phyloP scores from a whole-genome alignment of 1,139 yeast genomes.

The Kurtzmaniella quercitrusa region DNA sequence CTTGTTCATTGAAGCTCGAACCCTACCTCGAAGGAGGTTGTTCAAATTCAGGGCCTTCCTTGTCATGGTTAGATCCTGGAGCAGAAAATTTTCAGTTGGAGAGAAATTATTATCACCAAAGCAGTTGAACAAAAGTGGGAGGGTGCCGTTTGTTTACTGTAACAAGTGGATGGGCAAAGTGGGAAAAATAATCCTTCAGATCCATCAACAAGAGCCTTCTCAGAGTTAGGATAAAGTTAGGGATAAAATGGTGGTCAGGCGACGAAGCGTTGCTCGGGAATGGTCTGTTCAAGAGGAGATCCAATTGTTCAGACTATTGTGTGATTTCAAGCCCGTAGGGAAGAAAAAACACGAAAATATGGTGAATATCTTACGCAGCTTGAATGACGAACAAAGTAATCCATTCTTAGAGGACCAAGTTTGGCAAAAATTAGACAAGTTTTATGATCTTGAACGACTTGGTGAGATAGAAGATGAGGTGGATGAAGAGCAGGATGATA shows the following conservation, averaged over 20 bases:
- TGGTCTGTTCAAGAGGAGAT: conserved; percentile 70
- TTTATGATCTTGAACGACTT: conserved; percentile 54
- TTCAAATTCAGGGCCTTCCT: conserved; percentile 55
- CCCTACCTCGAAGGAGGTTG: conserved; percentile 64
- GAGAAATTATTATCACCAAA: neutral
- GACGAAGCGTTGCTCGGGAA: conserved; percentile 15
- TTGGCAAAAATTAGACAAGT: conserved; percentile 50
- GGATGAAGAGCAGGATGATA: conserved; percentile 8
- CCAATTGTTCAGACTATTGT: conserved; percentile 57
- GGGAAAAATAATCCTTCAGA: neutral
- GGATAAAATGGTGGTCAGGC: conserved; percentile 1
- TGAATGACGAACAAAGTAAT: conserved; percentile 34
- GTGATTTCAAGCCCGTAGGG: conserved; percentile 68
- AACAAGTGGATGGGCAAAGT: neutral
- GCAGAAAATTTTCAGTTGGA: conserved; percentile 1
- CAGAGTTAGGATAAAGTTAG: neutral
- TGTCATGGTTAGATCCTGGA: conserved; percentile 40
- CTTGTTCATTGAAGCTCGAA: conserved; percentile 91
- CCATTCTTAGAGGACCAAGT: conserved; percentile 47
- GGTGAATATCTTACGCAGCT: conserved; percentile 47
- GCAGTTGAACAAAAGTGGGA: neutral
- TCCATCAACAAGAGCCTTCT: neutral
- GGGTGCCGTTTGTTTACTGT: neutral
- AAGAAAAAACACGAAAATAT: conserved; percentile 55
- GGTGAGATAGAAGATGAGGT: conserved; percentile 23